Evolutionary conservation across 306 rosid species (phyloP).

Genomic region (Trifolium pratense): DNA sequence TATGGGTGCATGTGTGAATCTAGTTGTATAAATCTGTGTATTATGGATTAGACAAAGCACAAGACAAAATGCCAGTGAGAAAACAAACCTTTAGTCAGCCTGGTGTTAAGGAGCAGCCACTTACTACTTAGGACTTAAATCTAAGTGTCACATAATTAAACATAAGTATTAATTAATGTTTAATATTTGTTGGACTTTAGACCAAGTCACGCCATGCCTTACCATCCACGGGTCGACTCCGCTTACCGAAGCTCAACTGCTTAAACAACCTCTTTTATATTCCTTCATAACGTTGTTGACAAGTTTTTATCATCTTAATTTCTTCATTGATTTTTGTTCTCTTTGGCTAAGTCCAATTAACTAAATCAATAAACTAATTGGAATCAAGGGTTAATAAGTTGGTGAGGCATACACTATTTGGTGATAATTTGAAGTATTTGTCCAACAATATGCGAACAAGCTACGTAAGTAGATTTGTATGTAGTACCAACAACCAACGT

Average conservation of each 20-base stretch:
- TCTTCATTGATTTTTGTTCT: slow-evolving; percentile 45
- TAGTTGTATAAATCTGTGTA: slow-evolving; percentile 40
- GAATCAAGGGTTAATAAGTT: too few species aligned
- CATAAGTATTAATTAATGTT: slow-evolving; percentile 14
- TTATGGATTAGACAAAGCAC: slow-evolving; percentile 32
- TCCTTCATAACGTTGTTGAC: slow-evolving; percentile 35
- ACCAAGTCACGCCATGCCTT: slow-evolving; percentile 45
- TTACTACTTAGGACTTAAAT: slow-evolving; percentile 1
- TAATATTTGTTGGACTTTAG: slow-evolving; percentile 40
- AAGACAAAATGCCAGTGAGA: slow-evolving; percentile 51
- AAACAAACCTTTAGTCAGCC: slow-evolving; percentile 40
- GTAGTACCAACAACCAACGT: too few species aligned
- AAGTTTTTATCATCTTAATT: slow-evolving; percentile 24
- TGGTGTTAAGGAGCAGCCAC: slow-evolving; percentile 36
- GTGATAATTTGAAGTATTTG: too few species aligned
- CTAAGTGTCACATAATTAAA: slow-evolving; percentile 6
- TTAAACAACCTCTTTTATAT: slow-evolving; percentile 22
- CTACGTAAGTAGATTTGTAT: too few species aligned
- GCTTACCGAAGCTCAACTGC: slow-evolving; percentile 48
- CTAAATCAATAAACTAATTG: background rate
- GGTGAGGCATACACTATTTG: too few species aligned
- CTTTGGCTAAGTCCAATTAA: slow-evolving; percentile 10
- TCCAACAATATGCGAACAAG: too few species aligned
- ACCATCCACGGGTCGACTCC: slow-evolving; percentile 53
- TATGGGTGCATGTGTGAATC: slow-evolving; percentile 47